Evolutionary conservation across 1,284 basidiomycete species (phyloP).

Genomic region (Melampsora allii-populina): DNA sequence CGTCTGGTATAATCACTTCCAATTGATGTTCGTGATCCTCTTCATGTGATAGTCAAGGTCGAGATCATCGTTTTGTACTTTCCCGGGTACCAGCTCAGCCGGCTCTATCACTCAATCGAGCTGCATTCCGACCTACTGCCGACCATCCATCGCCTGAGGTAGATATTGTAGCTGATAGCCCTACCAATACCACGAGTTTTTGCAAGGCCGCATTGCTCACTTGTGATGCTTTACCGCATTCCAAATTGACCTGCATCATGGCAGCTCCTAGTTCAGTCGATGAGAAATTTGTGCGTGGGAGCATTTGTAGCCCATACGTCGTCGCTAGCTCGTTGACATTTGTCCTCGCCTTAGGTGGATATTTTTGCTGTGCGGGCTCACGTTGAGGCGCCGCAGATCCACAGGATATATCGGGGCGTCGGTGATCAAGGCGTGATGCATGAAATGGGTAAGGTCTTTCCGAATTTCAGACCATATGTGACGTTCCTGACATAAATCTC

Average conservation of each 20-base stretch:
- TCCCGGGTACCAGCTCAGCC: neutral
- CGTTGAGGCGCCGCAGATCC: constrained; percentile 7
- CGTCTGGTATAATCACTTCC: neutral
- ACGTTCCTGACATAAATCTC: too few relatives aligned
- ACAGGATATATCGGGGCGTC: constrained; percentile 17
- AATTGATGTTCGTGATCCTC: neutral
- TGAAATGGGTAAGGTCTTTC: constrained; percentile 6
- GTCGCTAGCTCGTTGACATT: neutral
- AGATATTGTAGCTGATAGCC: neutral
- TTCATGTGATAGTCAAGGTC: constrained; percentile 11
- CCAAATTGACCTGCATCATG: neutral
- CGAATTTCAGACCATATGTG: too few relatives aligned
- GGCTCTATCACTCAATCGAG: constrained; percentile 16
- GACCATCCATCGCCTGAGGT: constrained; percentile 11
- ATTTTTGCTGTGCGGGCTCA: constrained; percentile 14
- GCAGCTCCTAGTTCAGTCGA: constrained; percentile 23
- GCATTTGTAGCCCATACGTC: neutral
- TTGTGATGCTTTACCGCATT: neutral
- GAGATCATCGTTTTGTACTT: constrained; percentile 24
- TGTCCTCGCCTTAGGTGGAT: constrained; percentile 7
- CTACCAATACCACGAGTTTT: constrained; percentile 30
- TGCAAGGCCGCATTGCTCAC: constrained; percentile 24
- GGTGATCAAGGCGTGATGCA: neutral
- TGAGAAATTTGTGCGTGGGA: constrained; percentile 18
- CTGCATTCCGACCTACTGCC: constrained; percentile 5